phyloP scores from a whole-genome alignment of 371 early-diverging fungal genomes.

The Phascolomyces articulosus region DNA sequence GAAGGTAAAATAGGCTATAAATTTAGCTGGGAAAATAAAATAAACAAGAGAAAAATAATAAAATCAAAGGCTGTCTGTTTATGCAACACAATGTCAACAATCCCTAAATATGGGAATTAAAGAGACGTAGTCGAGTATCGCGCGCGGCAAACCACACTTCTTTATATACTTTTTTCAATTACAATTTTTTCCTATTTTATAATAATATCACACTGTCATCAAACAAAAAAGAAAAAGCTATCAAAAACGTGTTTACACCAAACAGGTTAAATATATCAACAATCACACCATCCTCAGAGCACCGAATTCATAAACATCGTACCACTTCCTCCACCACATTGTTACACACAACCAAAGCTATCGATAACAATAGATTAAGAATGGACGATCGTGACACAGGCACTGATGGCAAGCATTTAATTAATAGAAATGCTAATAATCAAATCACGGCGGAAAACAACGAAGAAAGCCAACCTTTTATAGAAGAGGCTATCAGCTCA shows the following conservation, averaged over 20 bases:
- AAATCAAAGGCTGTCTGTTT: too few relatives aligned
- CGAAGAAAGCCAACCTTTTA: not conserved
- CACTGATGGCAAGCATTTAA: not conserved
- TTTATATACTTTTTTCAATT: not conserved
- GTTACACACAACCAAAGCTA: not conserved
- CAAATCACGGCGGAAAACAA: not conserved
- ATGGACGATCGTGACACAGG: not conserved
- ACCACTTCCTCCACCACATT: not conserved
- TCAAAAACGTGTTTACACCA: not conserved
- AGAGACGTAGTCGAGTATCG: slow-evolving; percentile 4
- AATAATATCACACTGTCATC: not conserved
- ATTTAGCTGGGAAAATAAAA: too few relatives aligned
- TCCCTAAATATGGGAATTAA: too few relatives aligned
- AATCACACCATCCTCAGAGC: not conserved
- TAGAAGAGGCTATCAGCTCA: not conserved
- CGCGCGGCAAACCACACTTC: not conserved
- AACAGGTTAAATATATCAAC: not conserved
- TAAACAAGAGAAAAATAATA: too few relatives aligned
- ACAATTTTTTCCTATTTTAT: not conserved
- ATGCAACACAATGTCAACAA: too few relatives aligned
- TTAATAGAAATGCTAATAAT: too few relatives aligned
- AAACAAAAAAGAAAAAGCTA: not conserved
- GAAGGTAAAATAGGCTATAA: too few relatives aligned
- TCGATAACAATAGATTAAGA: too few relatives aligned
- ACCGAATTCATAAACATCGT: not conserved